A percentile compares a stretch with the other conserved stretches of the same genome.
These are phyloP conservation scores for Mycena crocata DNA, from an alignment of 768 basidiomycete species.

Conservation along the genomic window DNA sequence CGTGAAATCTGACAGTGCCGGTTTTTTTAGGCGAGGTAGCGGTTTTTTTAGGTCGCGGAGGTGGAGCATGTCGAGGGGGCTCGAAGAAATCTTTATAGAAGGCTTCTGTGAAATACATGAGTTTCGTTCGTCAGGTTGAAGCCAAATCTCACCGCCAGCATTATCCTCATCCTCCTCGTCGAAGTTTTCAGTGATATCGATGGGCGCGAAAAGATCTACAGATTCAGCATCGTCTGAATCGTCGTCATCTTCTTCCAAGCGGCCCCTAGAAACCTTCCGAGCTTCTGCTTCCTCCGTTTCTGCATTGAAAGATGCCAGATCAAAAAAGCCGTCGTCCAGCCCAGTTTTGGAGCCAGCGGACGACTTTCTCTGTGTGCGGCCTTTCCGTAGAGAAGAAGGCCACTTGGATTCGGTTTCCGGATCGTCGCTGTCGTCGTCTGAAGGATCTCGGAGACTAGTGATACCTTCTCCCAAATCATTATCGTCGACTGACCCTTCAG, in stretches of 20 bases:
- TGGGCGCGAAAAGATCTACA: constrained; percentile 75
- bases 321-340: constrained; percentile 93
- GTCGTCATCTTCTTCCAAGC: constrained; percentile 60
- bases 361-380: constrained; percentile 15
- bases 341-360: constrained; percentile 44
- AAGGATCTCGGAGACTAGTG: constrained; percentile 50
- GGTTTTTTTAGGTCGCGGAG: constrained; percentile 37
- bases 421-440: constrained; percentile 50
- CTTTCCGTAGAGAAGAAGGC: constrained; percentile 29
- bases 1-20: constrained; percentile 80
- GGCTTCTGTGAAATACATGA: constrained; percentile 55
- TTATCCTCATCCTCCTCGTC: constrained; percentile 61
- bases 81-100: constrained; percentile 88
- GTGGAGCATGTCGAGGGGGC: constrained; percentile 54
- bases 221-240: constrained; percentile 66
- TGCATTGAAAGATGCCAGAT: constrained; percentile 87
- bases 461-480: constrained; percentile 40
- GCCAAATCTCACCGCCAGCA: constrained; percentile 48
- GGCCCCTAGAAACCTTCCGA: constrained; percentile 68
- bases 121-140: constrained; percentile 6
- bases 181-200: constrained; percentile 57
- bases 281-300: constrained; percentile 86
- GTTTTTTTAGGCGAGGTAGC: constrained; percentile 37
- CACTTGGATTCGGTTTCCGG: constrained; percentile 44
- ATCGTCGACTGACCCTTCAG: constrained; percentile 43